Conservation (phyloP, 2,329 filamentous ascomycete species). For the Trichophyton equinum region DNA sequence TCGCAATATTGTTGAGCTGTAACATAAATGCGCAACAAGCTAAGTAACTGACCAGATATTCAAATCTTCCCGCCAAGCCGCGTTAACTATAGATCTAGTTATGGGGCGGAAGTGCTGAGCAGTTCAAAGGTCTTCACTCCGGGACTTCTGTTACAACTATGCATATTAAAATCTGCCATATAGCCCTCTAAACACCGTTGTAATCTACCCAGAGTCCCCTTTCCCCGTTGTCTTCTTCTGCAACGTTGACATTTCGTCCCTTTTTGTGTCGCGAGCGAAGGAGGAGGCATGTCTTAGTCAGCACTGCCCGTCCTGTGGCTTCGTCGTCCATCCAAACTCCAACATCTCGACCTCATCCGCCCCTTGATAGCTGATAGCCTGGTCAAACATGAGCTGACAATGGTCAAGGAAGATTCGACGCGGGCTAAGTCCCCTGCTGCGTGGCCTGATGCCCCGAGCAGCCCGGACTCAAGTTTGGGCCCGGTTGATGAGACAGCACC, state of each 20-base stretch:
- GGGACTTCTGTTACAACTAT: neutral
- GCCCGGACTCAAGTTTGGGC: neutral
- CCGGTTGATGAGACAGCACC: neutral
- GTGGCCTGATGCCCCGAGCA: neutral
- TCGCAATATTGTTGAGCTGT: too few relatives aligned
- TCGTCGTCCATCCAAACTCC: neutral
- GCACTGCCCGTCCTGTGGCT: neutral
- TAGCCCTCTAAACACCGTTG: neutral
- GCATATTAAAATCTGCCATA: neutral
- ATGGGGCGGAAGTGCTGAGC: neutral
- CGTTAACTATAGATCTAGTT: neutral
- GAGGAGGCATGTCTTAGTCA: neutral
- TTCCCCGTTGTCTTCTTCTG: too few relatives aligned
- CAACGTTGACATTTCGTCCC: too few relatives aligned
- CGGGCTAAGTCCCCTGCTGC: neutral
- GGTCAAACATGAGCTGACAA: neutral
- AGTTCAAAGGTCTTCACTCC: neutral
- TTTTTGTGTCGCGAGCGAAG: neutral
- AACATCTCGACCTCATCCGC: neutral
- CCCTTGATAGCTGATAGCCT: neutral
- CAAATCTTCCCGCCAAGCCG: neutral
- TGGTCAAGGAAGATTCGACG: neutral
- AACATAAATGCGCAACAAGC: too few relatives aligned
- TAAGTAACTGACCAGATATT: neutral
- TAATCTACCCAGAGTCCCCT: too few relatives aligned